Evolutionary conservation across 2,329 filamentous ascomycete species (phyloP).

Genomic region (Ophiocordyceps polyrhachis-furcata): DNA sequence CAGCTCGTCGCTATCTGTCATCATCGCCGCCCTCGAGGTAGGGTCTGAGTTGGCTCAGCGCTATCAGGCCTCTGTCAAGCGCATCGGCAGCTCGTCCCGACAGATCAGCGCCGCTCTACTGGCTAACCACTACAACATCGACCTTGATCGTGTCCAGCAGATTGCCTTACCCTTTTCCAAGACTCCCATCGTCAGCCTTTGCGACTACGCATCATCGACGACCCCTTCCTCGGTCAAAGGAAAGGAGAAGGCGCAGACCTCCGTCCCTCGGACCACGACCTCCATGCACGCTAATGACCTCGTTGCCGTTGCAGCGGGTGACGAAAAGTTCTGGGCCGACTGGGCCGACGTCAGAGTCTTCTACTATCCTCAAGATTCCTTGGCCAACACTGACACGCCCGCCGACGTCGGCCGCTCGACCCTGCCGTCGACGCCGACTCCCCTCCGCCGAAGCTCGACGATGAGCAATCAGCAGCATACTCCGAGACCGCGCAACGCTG

Average conservation of each 20-base stretch:
- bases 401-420: slow-evolving; percentile 20
- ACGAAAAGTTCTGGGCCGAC: slow-evolving; percentile 44
- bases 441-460: slow-evolving; percentile 50
- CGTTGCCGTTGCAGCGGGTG: slow-evolving; percentile 49
- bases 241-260: slow-evolving; percentile 46
- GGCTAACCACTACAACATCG: slow-evolving; percentile 67
- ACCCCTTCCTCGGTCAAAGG: slow-evolving; percentile 46
- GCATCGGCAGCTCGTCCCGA: slow-evolving; percentile 44
- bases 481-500: slow-evolving; percentile 17
- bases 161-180: slow-evolving; percentile 70
- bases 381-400: slow-evolving; percentile 5
- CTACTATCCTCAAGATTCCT: slow-evolving; percentile 44
- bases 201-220: slow-evolving; percentile 32
- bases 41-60: slow-evolving; percentile 76
- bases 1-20: slow-evolving; percentile 61
- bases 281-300: slow-evolving; percentile 70
- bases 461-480: slow-evolving; percentile 23
- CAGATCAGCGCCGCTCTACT: slow-evolving; percentile 56
- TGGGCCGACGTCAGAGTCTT: slow-evolving; percentile 67
- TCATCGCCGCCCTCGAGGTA: slow-evolving; percentile 63
- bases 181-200: slow-evolving; percentile 35
- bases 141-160: slow-evolving; percentile 65
- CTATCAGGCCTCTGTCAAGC: slow-evolving; percentile 77
- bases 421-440: slow-evolving; percentile 53
- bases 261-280: slow-evolving; percentile 26